Evolutionary conservation across 1,139 yeast genomes (phyloP).

Genomic region (Petasospora rhodanensis): DNA sequence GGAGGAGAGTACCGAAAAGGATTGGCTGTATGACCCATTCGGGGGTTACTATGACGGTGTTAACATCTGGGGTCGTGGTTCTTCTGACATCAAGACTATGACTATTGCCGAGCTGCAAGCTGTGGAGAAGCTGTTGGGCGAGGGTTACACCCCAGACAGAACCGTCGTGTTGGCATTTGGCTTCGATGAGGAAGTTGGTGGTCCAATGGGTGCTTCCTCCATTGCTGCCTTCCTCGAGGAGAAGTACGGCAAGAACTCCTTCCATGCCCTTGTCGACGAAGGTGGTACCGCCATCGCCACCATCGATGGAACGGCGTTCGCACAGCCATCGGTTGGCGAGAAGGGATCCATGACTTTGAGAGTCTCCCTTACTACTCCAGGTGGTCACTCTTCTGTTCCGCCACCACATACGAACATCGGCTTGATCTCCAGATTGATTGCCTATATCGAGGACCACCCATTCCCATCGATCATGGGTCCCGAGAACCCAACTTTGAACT

Average conservation of each 20-base stretch:
- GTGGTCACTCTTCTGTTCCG: conserved; percentile 75
- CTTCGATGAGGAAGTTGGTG: conserved; percentile 69
- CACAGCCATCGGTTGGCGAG: conserved; percentile 60
- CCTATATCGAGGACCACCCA: conserved; percentile 45
- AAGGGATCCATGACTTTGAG: conserved; percentile 57
- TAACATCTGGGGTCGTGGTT: conserved; percentile 59
- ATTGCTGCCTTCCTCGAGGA: conserved; percentile 41
- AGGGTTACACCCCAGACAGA: conserved; percentile 49
- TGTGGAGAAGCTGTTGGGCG: conserved; percentile 44
- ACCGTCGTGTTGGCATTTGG: conserved; percentile 60
- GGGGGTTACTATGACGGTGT: conserved; percentile 62
- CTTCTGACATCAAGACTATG: conserved; percentile 57
- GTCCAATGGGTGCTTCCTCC: conserved; percentile 49
- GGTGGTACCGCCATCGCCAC: conserved; percentile 33
- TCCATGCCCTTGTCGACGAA: conserved; percentile 62
- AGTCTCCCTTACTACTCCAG: conserved; percentile 49
- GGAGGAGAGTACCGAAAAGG: conserved; percentile 44
- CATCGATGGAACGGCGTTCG: conserved; percentile 43
- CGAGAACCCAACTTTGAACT: conserved; percentile 45
- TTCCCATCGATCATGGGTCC: conserved; percentile 40
- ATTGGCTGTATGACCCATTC: conserved; percentile 69
- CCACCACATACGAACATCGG: conserved; percentile 74
- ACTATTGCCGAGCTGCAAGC: conserved; percentile 55
- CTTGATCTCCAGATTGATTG: conserved; percentile 51
- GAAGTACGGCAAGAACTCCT: conserved; percentile 51